Evolutionary conservation across 225 moss, liverwort and hornwort genomes (phyloP).

Genomic region (Asterella californica): DNA sequence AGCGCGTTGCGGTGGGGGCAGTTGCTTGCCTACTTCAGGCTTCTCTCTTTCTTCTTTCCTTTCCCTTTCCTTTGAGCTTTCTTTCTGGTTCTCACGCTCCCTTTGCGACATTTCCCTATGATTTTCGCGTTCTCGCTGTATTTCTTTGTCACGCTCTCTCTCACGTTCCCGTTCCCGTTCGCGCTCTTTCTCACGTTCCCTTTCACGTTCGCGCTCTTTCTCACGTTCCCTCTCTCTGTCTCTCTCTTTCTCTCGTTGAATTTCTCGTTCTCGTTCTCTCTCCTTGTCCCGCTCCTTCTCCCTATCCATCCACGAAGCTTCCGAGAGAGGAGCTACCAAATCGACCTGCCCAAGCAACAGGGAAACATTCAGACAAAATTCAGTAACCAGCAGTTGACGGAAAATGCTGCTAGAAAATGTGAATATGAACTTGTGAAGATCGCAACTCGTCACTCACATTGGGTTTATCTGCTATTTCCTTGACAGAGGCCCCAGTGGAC

Average conservation of each 20-base stretch:
- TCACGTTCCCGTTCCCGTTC: slow-evolving; percentile 24
- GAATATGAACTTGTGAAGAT: neutral
- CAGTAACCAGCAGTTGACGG: neutral
- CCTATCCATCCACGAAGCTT: slow-evolving; percentile 41
- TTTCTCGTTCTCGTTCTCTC: neutral
- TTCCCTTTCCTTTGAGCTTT: slow-evolving; percentile 32
- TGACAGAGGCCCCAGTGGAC: slow-evolving; percentile 21
- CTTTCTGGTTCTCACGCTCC: slow-evolving; percentile 30
- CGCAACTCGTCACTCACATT: slow-evolving; percentile 36
- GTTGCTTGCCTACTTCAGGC: slow-evolving; percentile 44
- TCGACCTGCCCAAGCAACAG: slow-evolving; percentile 45
- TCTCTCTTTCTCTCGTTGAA: slow-evolving; percentile 5
- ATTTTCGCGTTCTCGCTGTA: slow-evolving; percentile 12
- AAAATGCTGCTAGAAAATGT: neutral
- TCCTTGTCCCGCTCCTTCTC: slow-evolving; percentile 41
- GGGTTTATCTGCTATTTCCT: slow-evolving; percentile 35
- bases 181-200: slow-evolving; percentile 26
- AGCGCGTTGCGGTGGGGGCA: slow-evolving; percentile 34
- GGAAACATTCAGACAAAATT: neutral
- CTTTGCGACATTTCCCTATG: slow-evolving; percentile 18
- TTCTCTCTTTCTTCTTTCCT: slow-evolving; percentile 54
- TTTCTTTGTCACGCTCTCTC: slow-evolving; percentile 8
- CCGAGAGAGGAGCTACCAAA: slow-evolving; percentile 22
- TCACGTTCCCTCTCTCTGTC: slow-evolving; percentile 23
- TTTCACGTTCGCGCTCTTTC: slow-evolving; percentile 16